Percentiles rank a stretch among this genome's conserved stretches.
Conservation (phyloP, 768 basidiomycete genomes). For the Pleurotus platypus region DNA sequence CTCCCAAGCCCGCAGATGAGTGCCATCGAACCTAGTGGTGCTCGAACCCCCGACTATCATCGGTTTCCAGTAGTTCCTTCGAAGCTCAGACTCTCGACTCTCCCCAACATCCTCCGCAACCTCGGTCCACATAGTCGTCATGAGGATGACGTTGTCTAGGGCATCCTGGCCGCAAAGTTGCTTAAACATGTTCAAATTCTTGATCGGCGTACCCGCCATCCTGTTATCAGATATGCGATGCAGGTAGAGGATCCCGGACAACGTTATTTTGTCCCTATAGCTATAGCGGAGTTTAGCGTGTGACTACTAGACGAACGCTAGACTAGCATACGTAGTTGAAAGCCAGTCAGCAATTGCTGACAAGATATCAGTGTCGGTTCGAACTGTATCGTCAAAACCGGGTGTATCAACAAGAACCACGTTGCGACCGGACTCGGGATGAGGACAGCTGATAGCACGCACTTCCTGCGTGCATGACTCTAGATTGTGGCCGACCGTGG, state of each 20-base stretch:
- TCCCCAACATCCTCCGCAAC: not conserved
- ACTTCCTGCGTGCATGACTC: constrained; percentile 20
- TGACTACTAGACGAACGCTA: not conserved
- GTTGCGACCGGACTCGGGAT: constrained; percentile 9
- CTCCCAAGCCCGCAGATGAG: not conserved
- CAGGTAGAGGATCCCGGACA: constrained; percentile 5
- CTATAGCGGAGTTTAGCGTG: not conserved
- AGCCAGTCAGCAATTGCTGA: constrained; percentile 23
- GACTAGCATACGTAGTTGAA: constrained; percentile 14
- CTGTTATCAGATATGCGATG: constrained; percentile 8
- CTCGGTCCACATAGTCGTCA: constrained; percentile 6
- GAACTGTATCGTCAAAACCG: constrained; percentile 23
- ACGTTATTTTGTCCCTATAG: constrained; percentile 3
- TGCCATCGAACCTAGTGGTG: not conserved
- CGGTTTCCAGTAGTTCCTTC: constrained; percentile 1
- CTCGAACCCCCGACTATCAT: constrained; percentile 6
- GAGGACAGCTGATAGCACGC: constrained; percentile 13
- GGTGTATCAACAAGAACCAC: constrained; percentile 28
- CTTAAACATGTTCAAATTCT: constrained; percentile 4
- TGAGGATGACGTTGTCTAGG: constrained; percentile 7
- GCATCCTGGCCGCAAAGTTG: constrained; percentile 7
- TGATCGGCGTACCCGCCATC: constrained; percentile 8
- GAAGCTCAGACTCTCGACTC: constrained; percentile 1
- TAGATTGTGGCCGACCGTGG: constrained; percentile 18
- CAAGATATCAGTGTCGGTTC: constrained; percentile 19